Base-by-base conservation (phyloP, 352 stramenopile genomes). In the Elongisporangium senticosum region DNA sequence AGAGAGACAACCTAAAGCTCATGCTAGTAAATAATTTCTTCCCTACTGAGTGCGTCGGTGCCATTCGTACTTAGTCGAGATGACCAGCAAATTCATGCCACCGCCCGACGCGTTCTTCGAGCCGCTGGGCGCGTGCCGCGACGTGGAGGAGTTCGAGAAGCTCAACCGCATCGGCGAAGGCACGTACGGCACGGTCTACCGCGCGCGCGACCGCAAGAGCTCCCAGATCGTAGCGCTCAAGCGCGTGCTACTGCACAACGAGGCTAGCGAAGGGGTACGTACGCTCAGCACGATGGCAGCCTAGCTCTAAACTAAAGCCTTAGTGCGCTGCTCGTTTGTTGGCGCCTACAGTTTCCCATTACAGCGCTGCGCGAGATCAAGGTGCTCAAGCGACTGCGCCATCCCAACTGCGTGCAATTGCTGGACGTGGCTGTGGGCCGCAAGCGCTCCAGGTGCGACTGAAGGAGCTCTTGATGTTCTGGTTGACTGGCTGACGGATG, bases 171-270 rank as follows among this genome's bases (percentile, higher is more conserved):
- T 95, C 59, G 85, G 85, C 17, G 77, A 95, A 56, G 85, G 85
- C 51, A 90, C 83, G 15, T 95, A 93, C 62, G 90, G 91, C 48
- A 87, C 93, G 14, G 93, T 98, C 0, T 98, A 97, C 61, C 76
- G 82, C 50, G 93, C 93, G 24, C 60, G 75, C 13, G 82, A 96
- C 62, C 86, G 77, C 49, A 15, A 60, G 40, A 81, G 73, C 17
- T 65, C 71, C 51, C 64, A 84, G n/a, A 69, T 93, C 33, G 87
- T 97, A 22, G 93, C 93, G 22, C 74, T 98, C 47, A 98, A 98
- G 65, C 84, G 86, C 49, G 93, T 96, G 48, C 81, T 96, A 53
- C 75, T 96, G 53, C 89, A 98, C 74, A 93, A 98, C 65, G 90
- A 97, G 73, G 70, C 69, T 20, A 88, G 75, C 61, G 87, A 97